These are phyloP conservation scores for Neostapfia colusana DNA, from an alignment of 176 grass and related monocot genomes.

Conservation along the genomic window DNA sequence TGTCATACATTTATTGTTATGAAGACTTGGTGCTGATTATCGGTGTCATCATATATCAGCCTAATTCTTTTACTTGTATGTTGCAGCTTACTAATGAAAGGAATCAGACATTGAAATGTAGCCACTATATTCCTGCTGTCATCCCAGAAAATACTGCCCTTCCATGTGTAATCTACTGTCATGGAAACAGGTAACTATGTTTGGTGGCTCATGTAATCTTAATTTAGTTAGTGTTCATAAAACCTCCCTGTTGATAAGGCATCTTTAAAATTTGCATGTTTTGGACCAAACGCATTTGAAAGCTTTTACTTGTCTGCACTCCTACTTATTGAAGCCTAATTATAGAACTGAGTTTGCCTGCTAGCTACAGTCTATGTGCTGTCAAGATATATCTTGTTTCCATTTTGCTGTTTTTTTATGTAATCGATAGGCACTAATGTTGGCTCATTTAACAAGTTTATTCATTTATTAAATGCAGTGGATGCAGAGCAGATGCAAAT, in stretches of 20 bases:
- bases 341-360: background rate
- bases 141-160: slow-evolving; percentile 72
- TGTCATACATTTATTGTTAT: slow-evolving; percentile 34
- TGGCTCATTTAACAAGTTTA: slow-evolving; percentile 21
- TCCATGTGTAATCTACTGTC: slow-evolving; percentile 98
- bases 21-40: slow-evolving; percentile 21
- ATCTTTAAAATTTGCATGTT: slow-evolving; percentile 12
- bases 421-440: slow-evolving; percentile 2
- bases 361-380: slow-evolving; percentile 3
- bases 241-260: background rate
- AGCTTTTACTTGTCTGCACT: slow-evolving; percentile 20
- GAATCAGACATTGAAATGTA: slow-evolving; percentile 87
- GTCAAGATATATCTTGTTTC: slow-evolving; percentile 25
- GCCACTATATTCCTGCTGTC: slow-evolving; percentile 92
- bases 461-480: slow-evolving; percentile 63
- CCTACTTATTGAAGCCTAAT: slow-evolving; percentile 12
- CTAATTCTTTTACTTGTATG: slow-evolving; percentile 42
- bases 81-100: slow-evolving; percentile 85
- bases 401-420: background rate
- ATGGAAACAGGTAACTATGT: slow-evolving; percentile 83
- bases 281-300: background rate
- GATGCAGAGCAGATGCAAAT: slow-evolving; percentile 99
- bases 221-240: background rate
- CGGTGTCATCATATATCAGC: slow-evolving; percentile 14
- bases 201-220: slow-evolving; percentile 17